Evolutionary conservation across 2,329 filamentous ascomycete species (phyloP), one percentile per base, ranked within the genome.

Genomic region (Furcasterigmium furcatum): DNA sequence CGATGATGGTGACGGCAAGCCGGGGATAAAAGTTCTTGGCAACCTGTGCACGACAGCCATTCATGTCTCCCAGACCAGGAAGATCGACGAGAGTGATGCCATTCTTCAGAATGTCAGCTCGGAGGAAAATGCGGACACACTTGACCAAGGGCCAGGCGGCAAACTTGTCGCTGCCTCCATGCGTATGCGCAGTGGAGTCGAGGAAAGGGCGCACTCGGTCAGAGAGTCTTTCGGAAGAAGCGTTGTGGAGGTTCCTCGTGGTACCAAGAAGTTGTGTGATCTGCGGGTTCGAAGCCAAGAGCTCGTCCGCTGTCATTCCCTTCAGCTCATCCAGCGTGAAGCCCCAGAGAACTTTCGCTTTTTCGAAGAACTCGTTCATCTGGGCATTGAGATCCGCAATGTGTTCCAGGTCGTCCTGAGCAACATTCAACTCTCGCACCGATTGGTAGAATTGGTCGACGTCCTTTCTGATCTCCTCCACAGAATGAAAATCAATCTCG

Each of bases 21-120:
- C 38, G 43, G 0, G 47, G n/a, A 4, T 54, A 54, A 16, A 48
- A 55, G 0, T 46, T 45, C 3, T 47, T 14, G 0, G 63, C 59
- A 0, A 66, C 43, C 0, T 47, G 39, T 0, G 55, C 54, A 3
- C 65, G 59, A 18, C 59, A 60, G 2, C 49, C 45, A 0, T 53
- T 48, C 0, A 48, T 46, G 16, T 82, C 78, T 1, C 72, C 71
- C 0, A 76, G 64, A 8, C 78, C 77, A 0, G 77, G 77, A 0
- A 81, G 61, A 48, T 81, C 76, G 1, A 79, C 75, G 4, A 80
- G 61, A 0, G 72, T 68, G 2, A 27, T 66, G 0, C 76, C 76
- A 4, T 72, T 69, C 1, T 65, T 66, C 1, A 81, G 56, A 1
- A 76, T 67, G 1, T 66, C 54, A 0, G 73, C 63, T 42, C 69